A percentile compares a stretch with the other conserved stretches of the same genome.
These are phyloP conservation scores for Arthroderma sp. DNA, from an alignment of 2,329 filamentous ascomycete genomes.

Conservation along the genomic window DNA sequence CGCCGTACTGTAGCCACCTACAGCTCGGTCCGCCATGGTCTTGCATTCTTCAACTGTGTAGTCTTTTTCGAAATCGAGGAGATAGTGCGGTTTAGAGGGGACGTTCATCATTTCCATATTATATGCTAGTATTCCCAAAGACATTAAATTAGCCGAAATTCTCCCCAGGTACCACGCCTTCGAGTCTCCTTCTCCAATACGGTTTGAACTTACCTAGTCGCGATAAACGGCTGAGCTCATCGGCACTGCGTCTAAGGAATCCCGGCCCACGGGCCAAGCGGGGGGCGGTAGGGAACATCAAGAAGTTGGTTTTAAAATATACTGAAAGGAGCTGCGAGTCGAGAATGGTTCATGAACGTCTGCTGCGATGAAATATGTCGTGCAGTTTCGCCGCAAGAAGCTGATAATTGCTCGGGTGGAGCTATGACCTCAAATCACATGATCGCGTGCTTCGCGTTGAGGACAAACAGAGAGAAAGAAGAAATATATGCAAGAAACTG, in stretches of 20 bases:
- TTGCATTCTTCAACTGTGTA: conserved; percentile 38
- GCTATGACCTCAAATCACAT: too few relatives aligned
- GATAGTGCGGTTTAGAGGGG: conserved; percentile 26
- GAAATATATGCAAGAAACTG: too few relatives aligned
- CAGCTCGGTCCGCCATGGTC: conserved; percentile 72
- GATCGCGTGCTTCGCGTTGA: too few relatives aligned
- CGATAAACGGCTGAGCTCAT: conserved; percentile 46
- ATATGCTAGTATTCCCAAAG: conserved; percentile 20
- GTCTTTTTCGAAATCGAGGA: conserved; percentile 31
- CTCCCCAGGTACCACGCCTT: not conserved
- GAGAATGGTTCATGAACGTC: too few relatives aligned
- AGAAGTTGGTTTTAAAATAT: not conserved
- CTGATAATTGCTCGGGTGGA: too few relatives aligned
- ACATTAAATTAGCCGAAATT: not conserved
- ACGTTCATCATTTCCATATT: conserved; percentile 26
- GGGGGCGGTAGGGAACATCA: conserved; percentile 27
- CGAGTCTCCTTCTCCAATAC: not conserved
- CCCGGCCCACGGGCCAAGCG: conserved; percentile 31
- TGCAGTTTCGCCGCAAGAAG: too few relatives aligned
- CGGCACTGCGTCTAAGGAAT: conserved; percentile 46
- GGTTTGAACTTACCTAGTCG: conserved; percentile 34
- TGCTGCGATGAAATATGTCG: too few relatives aligned
- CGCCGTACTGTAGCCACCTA: conserved; percentile 72
- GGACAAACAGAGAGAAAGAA: too few relatives aligned
- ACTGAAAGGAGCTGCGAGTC: too few relatives aligned